Conservation (phyloP, 148 eudicot species). For the Arbutus unedo region DNA sequence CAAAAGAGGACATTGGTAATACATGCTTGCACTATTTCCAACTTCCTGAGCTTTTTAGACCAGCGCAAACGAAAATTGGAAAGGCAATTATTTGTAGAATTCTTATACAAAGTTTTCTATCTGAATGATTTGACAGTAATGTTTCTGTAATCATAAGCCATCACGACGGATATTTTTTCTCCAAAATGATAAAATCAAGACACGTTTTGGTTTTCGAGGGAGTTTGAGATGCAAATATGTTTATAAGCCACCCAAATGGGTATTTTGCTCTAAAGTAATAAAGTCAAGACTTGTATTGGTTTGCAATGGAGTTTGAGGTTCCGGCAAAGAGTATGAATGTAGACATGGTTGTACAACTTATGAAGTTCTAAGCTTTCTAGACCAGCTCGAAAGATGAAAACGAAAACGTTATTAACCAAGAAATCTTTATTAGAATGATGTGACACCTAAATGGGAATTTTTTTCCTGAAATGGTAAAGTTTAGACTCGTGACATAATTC, state of each 20-base stretch:
- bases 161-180: background rate
- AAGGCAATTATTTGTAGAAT: background rate
- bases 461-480: background rate
- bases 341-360: no score
- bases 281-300: no score
- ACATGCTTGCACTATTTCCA: background rate
- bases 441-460: background rate
- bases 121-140: background rate
- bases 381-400: background rate
- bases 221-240: background rate
- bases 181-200: no score
- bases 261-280: background rate
- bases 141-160: background rate
- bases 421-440: background rate
- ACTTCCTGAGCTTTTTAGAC: background rate
- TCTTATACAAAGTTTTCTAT: background rate
- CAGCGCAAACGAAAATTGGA: background rate
- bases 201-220: background rate
- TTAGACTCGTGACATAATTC: background rate
- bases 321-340: no score
- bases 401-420: background rate
- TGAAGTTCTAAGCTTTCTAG: background rate
- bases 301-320: no score
- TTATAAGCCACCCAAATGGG: background rate
- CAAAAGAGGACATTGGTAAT: conserved; percentile 50